Percentiles rank a stretch among this genome's conserved stretches.
Evolutionary conservation across 164 flowering plant species (phyloP).

Genomic region (Akebia trifoliata): DNA sequence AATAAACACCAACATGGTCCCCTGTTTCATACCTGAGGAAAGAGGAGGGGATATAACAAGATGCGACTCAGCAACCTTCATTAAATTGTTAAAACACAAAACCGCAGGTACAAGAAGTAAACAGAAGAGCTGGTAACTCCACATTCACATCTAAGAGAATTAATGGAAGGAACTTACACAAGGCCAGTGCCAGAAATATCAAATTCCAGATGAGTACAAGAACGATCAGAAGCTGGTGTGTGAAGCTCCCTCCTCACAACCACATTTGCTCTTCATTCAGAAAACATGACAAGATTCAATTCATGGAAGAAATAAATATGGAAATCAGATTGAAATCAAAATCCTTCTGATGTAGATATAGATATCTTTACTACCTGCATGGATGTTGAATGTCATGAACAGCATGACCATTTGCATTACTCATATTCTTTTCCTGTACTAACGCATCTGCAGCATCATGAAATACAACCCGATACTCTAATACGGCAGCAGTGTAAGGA

Average conservation of each 20-base stretch:
- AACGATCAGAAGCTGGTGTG: slow-evolving; percentile 79
- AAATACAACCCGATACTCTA: slow-evolving; percentile 75
- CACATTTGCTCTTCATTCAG: slow-evolving; percentile 67
- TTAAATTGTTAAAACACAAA: neutral
- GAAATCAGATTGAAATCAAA: slow-evolving; percentile 2
- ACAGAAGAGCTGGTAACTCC: neutral
- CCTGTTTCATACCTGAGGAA: slow-evolving; percentile 89
- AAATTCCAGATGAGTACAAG: slow-evolving; percentile 96
- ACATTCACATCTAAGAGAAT: neutral
- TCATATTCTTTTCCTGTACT: slow-evolving; percentile 35
- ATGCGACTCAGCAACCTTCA: neutral
- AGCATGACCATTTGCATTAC: slow-evolving; percentile 67
- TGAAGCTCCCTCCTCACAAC: slow-evolving; percentile 90
- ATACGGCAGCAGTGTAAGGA: slow-evolving; percentile 85
- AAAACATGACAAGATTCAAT: slow-evolving; percentile 4
- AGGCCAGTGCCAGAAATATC: slow-evolving; percentile 88
- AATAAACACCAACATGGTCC: slow-evolving; percentile 94
- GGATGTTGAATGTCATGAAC: slow-evolving; percentile 90
- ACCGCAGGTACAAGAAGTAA: neutral
- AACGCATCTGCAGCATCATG: slow-evolving; percentile 47
- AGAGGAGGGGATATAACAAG: neutral
- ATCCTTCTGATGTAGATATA: no score
- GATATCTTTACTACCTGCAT: slow-evolving; percentile 47
- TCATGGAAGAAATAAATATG: slow-evolving; percentile 4
- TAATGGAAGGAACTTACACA: slow-evolving; percentile 41